Base-by-base conservation (phyloP, 1,284 basidiomycete genomes). In the Sphaerobolus stellatus region DNA sequence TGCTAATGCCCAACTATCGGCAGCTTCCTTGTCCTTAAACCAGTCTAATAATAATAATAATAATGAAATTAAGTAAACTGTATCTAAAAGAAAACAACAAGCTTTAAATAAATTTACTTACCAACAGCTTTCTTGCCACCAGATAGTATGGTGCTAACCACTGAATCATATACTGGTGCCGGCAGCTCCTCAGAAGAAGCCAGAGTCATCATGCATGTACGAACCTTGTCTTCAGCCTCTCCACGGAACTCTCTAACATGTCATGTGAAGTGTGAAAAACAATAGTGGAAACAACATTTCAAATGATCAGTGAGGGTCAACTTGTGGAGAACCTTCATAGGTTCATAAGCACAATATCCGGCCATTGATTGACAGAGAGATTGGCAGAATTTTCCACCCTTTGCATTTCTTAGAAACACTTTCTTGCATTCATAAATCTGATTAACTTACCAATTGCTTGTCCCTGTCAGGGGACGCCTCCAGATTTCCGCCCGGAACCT, bases 391-490 rank as follows among this genome's bases (percentile, higher is more conserved):
- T 11, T 27, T 30, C 34, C 31, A 24, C 14, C 33, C 48, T 49
- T 14, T n/a, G n/a, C 13, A 9, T n/a, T 20, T 30, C 3, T 20
- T 11, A 30, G 22, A 31, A 5, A 13, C 4, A 18, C 5, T 7
- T 25, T 27, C 24, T 31, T 5, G 11, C 9, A 29, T 7, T 41
- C 9, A 13, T 16, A 7, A 5, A 2, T 14, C n/a, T 3, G 30
- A 18, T n/a, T 2, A 43, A 18, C 34, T n/a, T 54, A 52, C 66
- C 64, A 2, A 63, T 56, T 5, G 60, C 64, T 53, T 67, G 65
- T 2, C 66, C n/a, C n/a, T n/a, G n/a, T n/a, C n/a, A n/a, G n/a
- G n/a, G n/a, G n/a, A n/a, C n/a, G n/a, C n/a, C n/a, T n/a, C n/a
- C n/a, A n/a, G n/a, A n/a, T n/a, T n/a, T n/a, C n/a, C n/a, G n/a